Evolutionary conservation across 2,329 filamentous ascomycete species (phyloP).

Genomic region (Chalaropsis thielavioides): DNA sequence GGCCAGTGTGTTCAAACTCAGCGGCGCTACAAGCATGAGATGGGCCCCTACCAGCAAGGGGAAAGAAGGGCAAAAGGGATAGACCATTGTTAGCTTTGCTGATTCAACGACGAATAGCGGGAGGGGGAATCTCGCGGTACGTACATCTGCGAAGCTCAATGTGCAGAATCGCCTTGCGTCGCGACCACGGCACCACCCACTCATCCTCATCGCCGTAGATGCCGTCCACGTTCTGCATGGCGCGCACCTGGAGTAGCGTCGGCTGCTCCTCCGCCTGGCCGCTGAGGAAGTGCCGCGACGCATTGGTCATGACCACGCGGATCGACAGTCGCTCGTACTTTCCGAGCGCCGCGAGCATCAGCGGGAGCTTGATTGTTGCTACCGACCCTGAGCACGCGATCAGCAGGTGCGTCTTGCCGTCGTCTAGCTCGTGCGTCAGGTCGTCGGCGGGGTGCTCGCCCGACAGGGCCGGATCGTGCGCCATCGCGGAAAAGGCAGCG

Average conservation of each 20-base stretch:
- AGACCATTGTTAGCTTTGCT: background rate
- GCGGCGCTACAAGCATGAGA: constrained; percentile 62
- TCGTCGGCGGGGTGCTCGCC: constrained; percentile 14
- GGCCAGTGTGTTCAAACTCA: constrained; percentile 74
- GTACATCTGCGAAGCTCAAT: constrained; percentile 61
- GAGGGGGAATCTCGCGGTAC: background rate
- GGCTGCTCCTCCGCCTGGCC: constrained; percentile 71
- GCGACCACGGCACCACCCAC: constrained; percentile 63
- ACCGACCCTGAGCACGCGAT: constrained; percentile 41
- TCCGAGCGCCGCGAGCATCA: constrained; percentile 47
- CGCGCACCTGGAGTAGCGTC: constrained; percentile 40
- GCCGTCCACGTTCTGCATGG: constrained; percentile 58
- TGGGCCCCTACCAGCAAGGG: constrained; percentile 46
- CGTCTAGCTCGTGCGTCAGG: constrained; percentile 18
- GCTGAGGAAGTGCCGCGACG: constrained; percentile 59
- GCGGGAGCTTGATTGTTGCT: constrained; percentile 73
- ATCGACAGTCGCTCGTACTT: constrained; percentile 50
- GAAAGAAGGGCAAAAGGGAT: constrained; percentile 24
- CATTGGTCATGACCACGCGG: constrained; percentile 65
- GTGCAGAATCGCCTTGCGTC: constrained; percentile 70
- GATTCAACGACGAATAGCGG: background rate
- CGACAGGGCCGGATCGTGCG: constrained; percentile 15
- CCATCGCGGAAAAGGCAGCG: background rate
- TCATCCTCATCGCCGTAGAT: constrained; percentile 78
- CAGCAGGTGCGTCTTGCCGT: constrained; percentile 31